Conservation (phyloP, 176 grass and related monocot genomes). For the Leersia perrieri region DNA sequence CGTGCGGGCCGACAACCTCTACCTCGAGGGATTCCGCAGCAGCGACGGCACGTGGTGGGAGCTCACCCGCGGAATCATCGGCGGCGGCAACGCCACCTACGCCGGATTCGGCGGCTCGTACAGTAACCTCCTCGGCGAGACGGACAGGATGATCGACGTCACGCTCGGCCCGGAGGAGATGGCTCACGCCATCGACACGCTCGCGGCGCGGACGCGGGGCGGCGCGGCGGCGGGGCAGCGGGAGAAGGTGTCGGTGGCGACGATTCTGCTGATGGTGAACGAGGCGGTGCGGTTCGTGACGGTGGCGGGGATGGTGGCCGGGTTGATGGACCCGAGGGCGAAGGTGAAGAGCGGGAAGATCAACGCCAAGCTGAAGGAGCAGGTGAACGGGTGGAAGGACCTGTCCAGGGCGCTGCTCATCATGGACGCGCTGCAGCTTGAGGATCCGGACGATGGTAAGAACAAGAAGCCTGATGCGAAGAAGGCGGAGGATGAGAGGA, state of each 20-base stretch:
- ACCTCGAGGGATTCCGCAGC: conserved; percentile 31
- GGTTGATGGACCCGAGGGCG: conserved; percentile 6
- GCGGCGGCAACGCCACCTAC: neutral
- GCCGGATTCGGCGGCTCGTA: neutral
- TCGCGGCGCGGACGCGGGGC: no score
- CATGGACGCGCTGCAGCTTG: neutral
- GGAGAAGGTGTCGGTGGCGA: neutral
- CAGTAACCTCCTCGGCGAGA: neutral
- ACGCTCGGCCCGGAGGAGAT: conserved; percentile 11
- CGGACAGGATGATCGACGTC: neutral
- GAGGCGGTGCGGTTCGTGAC: neutral
- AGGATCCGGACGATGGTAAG: no score
- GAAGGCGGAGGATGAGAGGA: neutral
- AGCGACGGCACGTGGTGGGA: conserved; percentile 35
- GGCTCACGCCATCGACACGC: conserved; percentile 3
- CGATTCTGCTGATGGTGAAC: conserved; percentile 30
- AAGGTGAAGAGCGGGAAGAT: neutral
- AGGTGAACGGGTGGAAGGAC: conserved; percentile 36
- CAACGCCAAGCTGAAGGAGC: neutral
- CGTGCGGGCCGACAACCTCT: conserved; percentile 38
- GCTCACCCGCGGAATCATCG: neutral
- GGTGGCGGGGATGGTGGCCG: neutral
- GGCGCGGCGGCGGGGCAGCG: conserved; percentile 5
- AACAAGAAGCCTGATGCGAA: neutral
- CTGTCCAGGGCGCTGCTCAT: conserved; percentile 1